Percentiles rank a stretch among this genome's conserved stretches.
Evolutionary conservation across 2,329 filamentous ascomycete genomes (phyloP).

Genomic region (Cladosporium oxysporum): DNA sequence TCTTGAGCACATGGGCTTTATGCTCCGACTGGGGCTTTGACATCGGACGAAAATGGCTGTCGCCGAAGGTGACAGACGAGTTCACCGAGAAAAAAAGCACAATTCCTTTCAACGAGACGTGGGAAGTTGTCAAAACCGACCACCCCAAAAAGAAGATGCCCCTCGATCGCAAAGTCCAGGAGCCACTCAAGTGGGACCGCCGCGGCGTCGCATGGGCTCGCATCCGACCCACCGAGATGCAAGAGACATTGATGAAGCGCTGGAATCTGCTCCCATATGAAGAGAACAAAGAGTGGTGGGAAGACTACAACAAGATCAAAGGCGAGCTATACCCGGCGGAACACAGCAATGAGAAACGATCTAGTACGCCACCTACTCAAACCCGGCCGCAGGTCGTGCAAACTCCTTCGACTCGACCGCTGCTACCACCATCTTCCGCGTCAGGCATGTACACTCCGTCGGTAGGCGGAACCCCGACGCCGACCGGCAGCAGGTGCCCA

Average conservation of each 20-base stretch:
- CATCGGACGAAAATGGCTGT: neutral
- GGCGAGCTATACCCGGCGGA: neutral
- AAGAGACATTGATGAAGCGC: neutral
- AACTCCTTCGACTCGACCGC: neutral
- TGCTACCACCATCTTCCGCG: neutral
- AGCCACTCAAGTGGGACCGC: neutral
- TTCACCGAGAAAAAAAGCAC: neutral
- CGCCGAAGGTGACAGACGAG: neutral
- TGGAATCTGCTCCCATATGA: constrained; percentile 10
- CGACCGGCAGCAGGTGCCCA: neutral
- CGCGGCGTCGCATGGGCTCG: constrained; percentile 6
- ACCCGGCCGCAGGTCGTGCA: neutral
- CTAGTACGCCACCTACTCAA: neutral
- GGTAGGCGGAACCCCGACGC: neutral
- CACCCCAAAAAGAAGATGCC: neutral
- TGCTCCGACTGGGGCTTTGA: neutral
- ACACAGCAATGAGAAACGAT: neutral
- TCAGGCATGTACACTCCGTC: neutral
- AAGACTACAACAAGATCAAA: neutral
- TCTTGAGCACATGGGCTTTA: constrained; percentile 10
- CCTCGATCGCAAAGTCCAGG: no score
- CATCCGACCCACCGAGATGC: neutral
- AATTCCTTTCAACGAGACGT: constrained; percentile 6
- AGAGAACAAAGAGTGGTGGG: neutral
- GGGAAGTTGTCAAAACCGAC: neutral